phyloP scores from a whole-genome alignment of 306 rosid genomes.

The Vicia sativa region DNA sequence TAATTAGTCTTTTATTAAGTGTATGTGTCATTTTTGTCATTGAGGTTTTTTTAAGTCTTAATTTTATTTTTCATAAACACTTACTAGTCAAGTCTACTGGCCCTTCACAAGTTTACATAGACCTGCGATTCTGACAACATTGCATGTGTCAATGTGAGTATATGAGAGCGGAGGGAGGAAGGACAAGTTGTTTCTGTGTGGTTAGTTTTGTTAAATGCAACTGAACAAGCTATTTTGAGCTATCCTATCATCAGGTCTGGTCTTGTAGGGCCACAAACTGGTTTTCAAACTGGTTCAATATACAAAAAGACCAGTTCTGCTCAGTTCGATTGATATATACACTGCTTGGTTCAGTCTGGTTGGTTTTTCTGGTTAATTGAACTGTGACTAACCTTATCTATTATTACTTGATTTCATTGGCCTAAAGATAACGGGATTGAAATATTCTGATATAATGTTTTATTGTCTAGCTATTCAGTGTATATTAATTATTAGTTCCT shows the following conservation, averaged over 20 bases:
- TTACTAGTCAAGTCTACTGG: no score
- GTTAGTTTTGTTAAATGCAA: neutral
- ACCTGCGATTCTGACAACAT: no score
- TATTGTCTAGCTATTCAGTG: neutral
- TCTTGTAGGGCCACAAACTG: neutral
- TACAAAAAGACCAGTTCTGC: neutral
- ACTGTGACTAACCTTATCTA: slow-evolving; percentile 11
- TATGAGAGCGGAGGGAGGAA: neutral
- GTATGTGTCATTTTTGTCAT: no score
- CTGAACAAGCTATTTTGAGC: neutral
- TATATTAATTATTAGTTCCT: neutral
- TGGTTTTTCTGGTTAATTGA: neutral
- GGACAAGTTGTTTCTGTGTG: neutral
- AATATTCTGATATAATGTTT: slow-evolving; percentile 1
- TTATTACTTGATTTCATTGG: slow-evolving; percentile 1
- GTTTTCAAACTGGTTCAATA: neutral
- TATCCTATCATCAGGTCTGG: neutral
- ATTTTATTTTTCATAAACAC: no score
- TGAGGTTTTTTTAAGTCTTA: no score
- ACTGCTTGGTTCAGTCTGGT: neutral
- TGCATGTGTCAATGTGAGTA: no score
- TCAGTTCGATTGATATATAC: neutral
- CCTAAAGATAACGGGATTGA: neutral
- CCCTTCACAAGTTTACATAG: no score
- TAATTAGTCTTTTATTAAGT: no score